Conservation (phyloP, 768 basidiomycete genomes). For the Tylopilus plumbeoviolaceoides region DNA sequence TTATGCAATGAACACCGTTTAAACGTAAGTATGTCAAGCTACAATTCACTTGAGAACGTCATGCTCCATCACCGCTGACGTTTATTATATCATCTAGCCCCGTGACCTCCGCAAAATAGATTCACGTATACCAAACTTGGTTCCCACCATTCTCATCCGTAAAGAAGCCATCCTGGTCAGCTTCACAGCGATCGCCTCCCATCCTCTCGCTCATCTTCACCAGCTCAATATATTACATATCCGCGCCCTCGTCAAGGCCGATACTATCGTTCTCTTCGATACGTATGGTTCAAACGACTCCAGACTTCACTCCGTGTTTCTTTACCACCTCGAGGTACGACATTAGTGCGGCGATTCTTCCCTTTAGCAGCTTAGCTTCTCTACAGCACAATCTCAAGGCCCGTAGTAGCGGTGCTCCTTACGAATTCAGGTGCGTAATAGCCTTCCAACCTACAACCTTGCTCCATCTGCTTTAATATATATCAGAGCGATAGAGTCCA, state of each 20-base stretch:
- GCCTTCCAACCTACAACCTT: conserved; percentile 14
- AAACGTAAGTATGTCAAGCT: conserved; percentile 59
- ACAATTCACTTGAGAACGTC: conserved; percentile 12
- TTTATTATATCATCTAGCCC: conserved; percentile 47
- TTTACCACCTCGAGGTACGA: conserved; percentile 80
- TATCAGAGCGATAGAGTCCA: conserved; percentile 86
- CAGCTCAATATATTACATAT: conserved; percentile 94
- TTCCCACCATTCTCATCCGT: conserved; percentile 89
- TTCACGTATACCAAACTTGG: conserved; percentile 87
- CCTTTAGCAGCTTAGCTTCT: conserved; percentile 10
- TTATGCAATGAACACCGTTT: conserved; percentile 83
- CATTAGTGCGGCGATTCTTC: conserved; percentile 8
- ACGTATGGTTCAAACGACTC: conserved; percentile 87
- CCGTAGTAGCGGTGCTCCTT: conserved; percentile 66
- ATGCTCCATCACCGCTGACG: conserved; percentile 21
- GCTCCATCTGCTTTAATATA: conserved; percentile 14
- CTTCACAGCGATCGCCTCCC: conserved; percentile 8
- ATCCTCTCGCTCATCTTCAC: conserved; percentile 8
- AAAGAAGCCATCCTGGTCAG: conserved; percentile 83
- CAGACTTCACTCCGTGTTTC: conserved; percentile 77
- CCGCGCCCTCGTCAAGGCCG: conserved; percentile 90
- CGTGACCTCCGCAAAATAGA: conserved; percentile 97
- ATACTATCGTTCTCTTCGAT: conserved; percentile 89
- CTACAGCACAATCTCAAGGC: conserved; percentile 77
- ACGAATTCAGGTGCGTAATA: conserved; percentile 73